These are phyloP conservation scores for Thraustochytrium sp. DNA, from an alignment of 352 stramenopile genomes.

Conservation along the genomic window DNA sequence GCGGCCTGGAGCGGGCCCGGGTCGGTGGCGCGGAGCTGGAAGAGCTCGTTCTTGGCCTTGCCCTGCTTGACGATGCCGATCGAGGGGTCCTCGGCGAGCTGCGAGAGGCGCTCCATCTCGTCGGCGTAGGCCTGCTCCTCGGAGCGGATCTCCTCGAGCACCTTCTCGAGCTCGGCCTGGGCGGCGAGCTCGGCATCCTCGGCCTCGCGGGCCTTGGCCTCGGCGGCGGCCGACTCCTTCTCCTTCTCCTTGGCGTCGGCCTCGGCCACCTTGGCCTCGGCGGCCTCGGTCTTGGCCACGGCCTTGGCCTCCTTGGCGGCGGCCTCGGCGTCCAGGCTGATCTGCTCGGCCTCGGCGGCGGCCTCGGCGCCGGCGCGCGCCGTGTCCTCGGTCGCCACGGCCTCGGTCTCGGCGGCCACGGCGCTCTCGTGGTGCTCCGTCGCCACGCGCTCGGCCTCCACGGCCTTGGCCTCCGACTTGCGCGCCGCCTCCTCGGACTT, in stretches of 20 bases:
- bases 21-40: constrained; percentile 52
- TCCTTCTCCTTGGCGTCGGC: constrained; percentile 17
- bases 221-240: constrained; percentile 18
- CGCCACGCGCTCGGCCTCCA: constrained; percentile 6
- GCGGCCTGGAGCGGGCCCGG: constrained; percentile 49
- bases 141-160: constrained; percentile 45
- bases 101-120: constrained; percentile 46
- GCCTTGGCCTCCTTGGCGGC: constrained; percentile 34
- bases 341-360: constrained; percentile 32
- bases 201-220: background rate
- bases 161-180: constrained; percentile 41
- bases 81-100: constrained; percentile 45
- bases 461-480: constrained; percentile 30
- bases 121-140: constrained; percentile 50
- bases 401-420: constrained; percentile 30
- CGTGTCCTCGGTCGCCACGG: constrained; percentile 27
- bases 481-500: constrained; percentile 32
- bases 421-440: constrained; percentile 43
- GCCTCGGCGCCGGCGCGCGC: constrained; percentile 17
- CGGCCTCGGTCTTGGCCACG: constrained; percentile 35
- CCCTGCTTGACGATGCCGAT: constrained; percentile 54
- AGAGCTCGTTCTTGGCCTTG: constrained; percentile 55
- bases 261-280: constrained; percentile 37
- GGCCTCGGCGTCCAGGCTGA: constrained; percentile 5
- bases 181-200: constrained; percentile 34